Conservation (phyloP, 2,329 filamentous ascomycete genomes). For the Coccinonectria pachysandricola region DNA sequence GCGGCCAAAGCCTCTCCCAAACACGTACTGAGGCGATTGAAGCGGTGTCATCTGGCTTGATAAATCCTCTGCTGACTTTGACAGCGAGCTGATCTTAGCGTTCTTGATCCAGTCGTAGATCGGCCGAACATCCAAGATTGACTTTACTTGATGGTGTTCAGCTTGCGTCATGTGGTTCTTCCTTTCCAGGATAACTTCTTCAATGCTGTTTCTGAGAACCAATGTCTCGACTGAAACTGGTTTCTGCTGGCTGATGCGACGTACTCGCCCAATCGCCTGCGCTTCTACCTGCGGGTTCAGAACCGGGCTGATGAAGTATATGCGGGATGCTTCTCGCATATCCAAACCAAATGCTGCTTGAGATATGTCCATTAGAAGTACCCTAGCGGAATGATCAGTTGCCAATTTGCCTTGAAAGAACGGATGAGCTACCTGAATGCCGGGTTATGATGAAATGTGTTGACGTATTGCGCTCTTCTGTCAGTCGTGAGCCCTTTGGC, state of each 20-base stretch:
- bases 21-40: constrained; percentile 35
- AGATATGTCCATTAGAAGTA: constrained; percentile 83
- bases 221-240: constrained; percentile 79
- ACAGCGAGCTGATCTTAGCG: constrained; percentile 32
- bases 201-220: constrained; percentile 68
- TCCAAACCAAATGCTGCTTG: constrained; percentile 85
- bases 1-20: constrained; percentile 38
- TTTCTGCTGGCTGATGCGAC: constrained; percentile 73
- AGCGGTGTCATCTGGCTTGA: constrained; percentile 40
- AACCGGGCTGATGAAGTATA: constrained; percentile 85
- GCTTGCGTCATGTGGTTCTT: constrained; percentile 64
- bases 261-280: constrained; percentile 83
- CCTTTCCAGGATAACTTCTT: constrained; percentile 71
- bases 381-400: constrained; percentile 32
- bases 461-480: constrained; percentile 64
- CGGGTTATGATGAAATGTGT: constrained; percentile 61
- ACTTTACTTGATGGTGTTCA: constrained; percentile 45
- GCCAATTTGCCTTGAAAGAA: neutral
- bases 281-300: constrained; percentile 77
- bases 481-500: constrained; percentile 50
- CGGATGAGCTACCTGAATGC: constrained; percentile 41
- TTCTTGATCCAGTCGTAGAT: constrained; percentile 52
- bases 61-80: constrained; percentile 19
- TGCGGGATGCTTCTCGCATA: constrained; percentile 68
- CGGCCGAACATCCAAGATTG: constrained; percentile 45